Conservation (phyloP, 176 grass and related monocot species). For the Musa itinerans region DNA sequence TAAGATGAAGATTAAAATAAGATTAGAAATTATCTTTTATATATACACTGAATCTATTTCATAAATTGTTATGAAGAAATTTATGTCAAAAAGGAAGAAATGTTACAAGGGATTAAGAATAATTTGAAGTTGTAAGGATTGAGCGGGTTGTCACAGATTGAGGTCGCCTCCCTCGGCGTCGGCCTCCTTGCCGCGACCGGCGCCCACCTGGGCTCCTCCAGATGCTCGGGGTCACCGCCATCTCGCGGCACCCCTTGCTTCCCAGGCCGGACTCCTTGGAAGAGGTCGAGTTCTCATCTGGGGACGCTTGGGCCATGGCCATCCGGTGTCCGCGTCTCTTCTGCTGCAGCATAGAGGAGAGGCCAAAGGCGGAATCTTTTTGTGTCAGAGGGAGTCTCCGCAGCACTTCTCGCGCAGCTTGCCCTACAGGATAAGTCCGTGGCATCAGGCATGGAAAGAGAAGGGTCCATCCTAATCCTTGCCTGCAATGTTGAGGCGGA, state of each 20-base stretch:
- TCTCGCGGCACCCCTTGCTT: constrained; percentile 51
- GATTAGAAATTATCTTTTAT: too few relatives aligned
- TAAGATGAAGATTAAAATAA: too few relatives aligned
- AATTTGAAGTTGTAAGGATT: too few relatives aligned
- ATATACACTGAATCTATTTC: too few relatives aligned
- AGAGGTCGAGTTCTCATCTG: constrained; percentile 38
- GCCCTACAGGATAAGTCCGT: constrained; percentile 44
- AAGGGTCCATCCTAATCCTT: constrained; percentile 48
- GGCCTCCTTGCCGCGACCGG: constrained; percentile 11
- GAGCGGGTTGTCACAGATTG: too few relatives aligned
- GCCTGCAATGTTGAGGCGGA: constrained; percentile 56
- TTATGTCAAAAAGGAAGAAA: too few relatives aligned
- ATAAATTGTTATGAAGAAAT: too few relatives aligned
- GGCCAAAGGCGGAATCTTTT: constrained; percentile 69
- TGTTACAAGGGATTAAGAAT: too few relatives aligned
- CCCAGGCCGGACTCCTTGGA: constrained; percentile 73
- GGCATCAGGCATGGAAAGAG: constrained; percentile 45
- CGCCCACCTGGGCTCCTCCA: constrained; percentile 45
- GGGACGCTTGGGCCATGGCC: constrained; percentile 52
- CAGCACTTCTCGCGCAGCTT: constrained; percentile 76
- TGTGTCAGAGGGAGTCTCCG: constrained; percentile 50
- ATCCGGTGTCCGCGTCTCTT: constrained; percentile 69
- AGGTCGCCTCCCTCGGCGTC: constrained; percentile 20
- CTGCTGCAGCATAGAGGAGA: constrained; percentile 57
- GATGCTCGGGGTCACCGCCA: constrained; percentile 46